Evolutionary conservation across 306 rosid species (phyloP).

Genomic region (Senna siamea): DNA sequence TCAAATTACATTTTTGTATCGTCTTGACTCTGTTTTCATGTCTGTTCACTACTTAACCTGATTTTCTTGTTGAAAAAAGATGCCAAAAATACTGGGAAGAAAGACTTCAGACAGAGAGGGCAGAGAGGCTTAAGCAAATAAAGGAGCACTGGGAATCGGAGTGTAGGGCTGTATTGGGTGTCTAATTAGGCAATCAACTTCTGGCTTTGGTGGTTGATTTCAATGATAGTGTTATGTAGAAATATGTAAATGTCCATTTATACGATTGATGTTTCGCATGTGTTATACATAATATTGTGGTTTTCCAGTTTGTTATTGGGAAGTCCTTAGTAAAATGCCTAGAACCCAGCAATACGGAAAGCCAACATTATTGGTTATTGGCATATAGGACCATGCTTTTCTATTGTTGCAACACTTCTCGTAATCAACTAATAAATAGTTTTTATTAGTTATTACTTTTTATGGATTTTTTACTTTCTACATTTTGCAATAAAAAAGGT

Average conservation of each 20-base stretch:
- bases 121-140: slow-evolving; percentile 71
- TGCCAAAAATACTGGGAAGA: slow-evolving; percentile 83
- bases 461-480: too few species aligned
- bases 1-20: neutral
- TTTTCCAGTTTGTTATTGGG: neutral
- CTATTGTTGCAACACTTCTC: too few species aligned
- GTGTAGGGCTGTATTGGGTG: slow-evolving; percentile 64
- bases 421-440: too few species aligned
- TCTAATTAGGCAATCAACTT: slow-evolving; percentile 32
- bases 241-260: slow-evolving; percentile 25
- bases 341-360: neutral
- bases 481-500: neutral
- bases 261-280: slow-evolving; percentile 14
- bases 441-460: too few species aligned
- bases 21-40: neutral
- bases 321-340: neutral
- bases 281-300: slow-evolving; percentile 7
- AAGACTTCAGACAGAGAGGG: slow-evolving; percentile 68
- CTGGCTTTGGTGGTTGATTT: neutral
- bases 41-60: neutral
- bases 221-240: neutral
- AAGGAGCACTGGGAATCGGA: slow-evolving; percentile 87
- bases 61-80: slow-evolving; percentile 40
- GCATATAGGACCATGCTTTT: neutral
- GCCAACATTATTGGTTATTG: neutral